phyloP scores from a whole-genome alignment of 768 basidiomycete genomes.

The Tylopilus felleus region DNA sequence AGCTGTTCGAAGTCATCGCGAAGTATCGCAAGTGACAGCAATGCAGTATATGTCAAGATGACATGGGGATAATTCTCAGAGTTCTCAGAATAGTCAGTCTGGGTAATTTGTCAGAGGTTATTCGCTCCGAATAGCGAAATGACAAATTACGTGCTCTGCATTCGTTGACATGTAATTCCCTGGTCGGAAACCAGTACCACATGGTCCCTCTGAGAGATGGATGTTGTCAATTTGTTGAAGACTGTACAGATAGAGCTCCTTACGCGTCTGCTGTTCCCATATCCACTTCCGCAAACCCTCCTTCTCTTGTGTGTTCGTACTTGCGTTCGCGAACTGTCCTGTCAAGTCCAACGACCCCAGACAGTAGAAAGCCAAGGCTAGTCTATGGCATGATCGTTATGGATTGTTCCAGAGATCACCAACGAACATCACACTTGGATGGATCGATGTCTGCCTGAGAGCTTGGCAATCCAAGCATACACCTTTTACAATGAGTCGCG shows the following conservation, averaged over 20 bases:
- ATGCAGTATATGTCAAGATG: conserved; percentile 91
- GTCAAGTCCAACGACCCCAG: conserved; percentile 81
- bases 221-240: neutral
- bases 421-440: conserved; percentile 51
- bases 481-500: conserved; percentile 62
- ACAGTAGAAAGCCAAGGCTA: conserved; percentile 88
- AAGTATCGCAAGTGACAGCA: conserved; percentile 79
- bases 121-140: neutral
- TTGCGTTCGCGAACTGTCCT: conserved; percentile 38
- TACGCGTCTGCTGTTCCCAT: conserved; percentile 81
- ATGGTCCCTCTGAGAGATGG: conserved; percentile 43
- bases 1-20: conserved; percentile 79
- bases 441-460: conserved; percentile 69
- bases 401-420: conserved; percentile 12
- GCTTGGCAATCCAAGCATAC: conserved; percentile 65
- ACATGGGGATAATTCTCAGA: conserved; percentile 72
- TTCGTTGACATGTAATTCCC: conserved; percentile 64
- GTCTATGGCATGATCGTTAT: conserved; percentile 40
- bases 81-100: conserved; percentile 39
- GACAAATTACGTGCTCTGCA: conserved; percentile 14
- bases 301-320: conserved; percentile 51
- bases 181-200: conserved; percentile 71
- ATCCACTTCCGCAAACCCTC: conserved; percentile 77
- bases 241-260: conserved; percentile 6
- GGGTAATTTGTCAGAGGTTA: conserved; percentile 12